A percentile compares a stretch with the other conserved stretches of the same genome.
phyloP scores from a whole-genome alignment of 768 basidiomycete species.

The Lactarius sp. region DNA sequence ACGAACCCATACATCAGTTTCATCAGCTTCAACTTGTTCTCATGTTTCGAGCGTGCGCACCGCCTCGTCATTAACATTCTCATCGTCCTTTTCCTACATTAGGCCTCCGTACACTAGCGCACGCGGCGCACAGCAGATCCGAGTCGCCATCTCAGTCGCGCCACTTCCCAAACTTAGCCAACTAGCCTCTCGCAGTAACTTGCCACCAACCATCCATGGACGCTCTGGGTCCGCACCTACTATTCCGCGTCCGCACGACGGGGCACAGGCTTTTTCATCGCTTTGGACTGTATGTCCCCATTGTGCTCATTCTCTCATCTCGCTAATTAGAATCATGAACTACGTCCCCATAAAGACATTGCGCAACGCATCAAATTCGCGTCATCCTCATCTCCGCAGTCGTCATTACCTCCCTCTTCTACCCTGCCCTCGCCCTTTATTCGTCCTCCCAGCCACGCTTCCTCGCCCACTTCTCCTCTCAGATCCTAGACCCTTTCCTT shows the following conservation, averaged over 20 bases:
- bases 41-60: constrained; percentile 3
- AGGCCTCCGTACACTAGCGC: neutral
- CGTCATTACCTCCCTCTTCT: constrained; percentile 85
- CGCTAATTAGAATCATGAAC: neutral
- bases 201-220: constrained; percentile 24
- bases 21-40: neutral
- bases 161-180: neutral
- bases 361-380: constrained; percentile 85
- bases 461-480: constrained; percentile 49
- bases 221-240: constrained; percentile 23
- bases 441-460: constrained; percentile 62
- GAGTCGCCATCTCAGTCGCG: neutral
- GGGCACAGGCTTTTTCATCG: constrained; percentile 56
- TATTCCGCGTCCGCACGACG: constrained; percentile 36
- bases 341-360: constrained; percentile 51
- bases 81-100: neutral
- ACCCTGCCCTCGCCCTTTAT: constrained; percentile 85
- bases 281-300: constrained; percentile 68
- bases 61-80: neutral
- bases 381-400: constrained; percentile 83
- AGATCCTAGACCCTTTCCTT: constrained; percentile 59
- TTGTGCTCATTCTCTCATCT: neutral
- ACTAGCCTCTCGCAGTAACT: neutral
- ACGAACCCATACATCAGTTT: neutral
- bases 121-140: neutral